phyloP scores from a whole-genome alignment of 2,329 filamentous ascomycete species.

The Sphaerulina vaccinii region DNA sequence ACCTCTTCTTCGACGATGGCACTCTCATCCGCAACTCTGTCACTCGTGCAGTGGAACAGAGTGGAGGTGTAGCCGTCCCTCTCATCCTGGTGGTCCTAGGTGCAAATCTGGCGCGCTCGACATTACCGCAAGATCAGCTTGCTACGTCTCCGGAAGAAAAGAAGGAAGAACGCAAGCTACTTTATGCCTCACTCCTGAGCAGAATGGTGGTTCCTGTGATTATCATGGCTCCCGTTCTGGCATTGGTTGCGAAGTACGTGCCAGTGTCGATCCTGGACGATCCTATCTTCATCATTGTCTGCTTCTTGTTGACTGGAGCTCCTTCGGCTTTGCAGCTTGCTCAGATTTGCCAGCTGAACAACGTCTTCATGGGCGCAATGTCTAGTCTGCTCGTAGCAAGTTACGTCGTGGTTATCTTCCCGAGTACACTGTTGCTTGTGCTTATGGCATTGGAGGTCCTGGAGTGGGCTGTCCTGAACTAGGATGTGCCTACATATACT shows the following conservation, averaged over 20 bases:
- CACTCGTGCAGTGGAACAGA: constrained; percentile 80
- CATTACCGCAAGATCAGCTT: constrained; percentile 66
- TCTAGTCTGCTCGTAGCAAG: constrained; percentile 90
- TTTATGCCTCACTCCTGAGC: constrained; percentile 80
- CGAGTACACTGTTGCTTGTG: constrained; percentile 85
- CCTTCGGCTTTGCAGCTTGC: constrained; percentile 91
- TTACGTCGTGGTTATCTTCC: constrained; percentile 92
- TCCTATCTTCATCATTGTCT: constrained; percentile 96
- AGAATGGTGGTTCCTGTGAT: constrained; percentile 90
- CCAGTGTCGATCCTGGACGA: constrained; percentile 93
- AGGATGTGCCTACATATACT: background rate
- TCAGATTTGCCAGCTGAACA: constrained; percentile 98
- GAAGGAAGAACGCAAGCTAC: constrained; percentile 68
- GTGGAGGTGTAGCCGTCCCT: constrained; percentile 86
- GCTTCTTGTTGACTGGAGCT: constrained; percentile 91
- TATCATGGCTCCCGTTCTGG: constrained; percentile 88
- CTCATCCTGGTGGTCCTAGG: constrained; percentile 93
- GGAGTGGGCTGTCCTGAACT: constrained; percentile 66
- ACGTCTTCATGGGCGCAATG: constrained; percentile 94
- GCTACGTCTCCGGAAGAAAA: constrained; percentile 68
- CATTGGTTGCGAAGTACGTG: constrained; percentile 82
- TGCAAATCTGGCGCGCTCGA: constrained; percentile 90
- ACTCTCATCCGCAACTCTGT: constrained; percentile 92
- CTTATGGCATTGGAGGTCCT: constrained; percentile 90
- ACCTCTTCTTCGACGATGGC: constrained; percentile 81